Evolutionary conservation across 805 yeast species (phyloP), one percentile per base, ranked within the genome.

Genomic region (Ogataea glucozyma): DNA sequence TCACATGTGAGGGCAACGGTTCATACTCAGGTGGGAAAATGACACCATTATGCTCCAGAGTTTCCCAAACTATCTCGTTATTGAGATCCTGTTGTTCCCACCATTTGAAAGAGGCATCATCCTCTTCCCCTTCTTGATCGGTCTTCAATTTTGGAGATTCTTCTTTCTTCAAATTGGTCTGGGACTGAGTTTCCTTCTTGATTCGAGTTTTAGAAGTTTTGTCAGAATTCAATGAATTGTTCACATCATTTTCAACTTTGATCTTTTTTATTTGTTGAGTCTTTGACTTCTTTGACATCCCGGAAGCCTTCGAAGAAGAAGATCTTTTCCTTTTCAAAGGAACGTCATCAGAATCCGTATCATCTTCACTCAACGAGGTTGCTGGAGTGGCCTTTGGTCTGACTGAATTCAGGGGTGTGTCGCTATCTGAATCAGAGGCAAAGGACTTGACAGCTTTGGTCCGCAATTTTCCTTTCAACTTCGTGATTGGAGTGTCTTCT

Each of bases 21-120:
- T 84, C 90, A 62, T 91, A 91, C 3, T 79, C 84, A 0, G 98
- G 97, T 2, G 99, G 97, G 57, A 91, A 91, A 23, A 90, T 67
- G 10, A 91, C 97, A 56, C 99, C 99, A 51, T 77, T 81, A 61
- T 91, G 99, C 49, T 79, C 88, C 40, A 91, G 68, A 1, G 89
- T 76, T 18, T 79, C 83, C 99, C 99, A 91, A 59, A 88, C 88
- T 41, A 82, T 72, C 31, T 83, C 78, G 23, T 84, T 91, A 57
- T 86, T 85, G 23, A 80, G 65, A 50, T 83, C 85, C 33, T 78
- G 79, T 31, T 78, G 79, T 60, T 87, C 91, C 93, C 96, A 88
- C 95, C 95, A 65, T 44, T 81, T 83, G 59, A 78, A 82, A n/a
- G 66, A 70, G 2, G 74, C 87, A 3, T 75, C 81, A 14, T 71